phyloP scores from a whole-genome alignment of 371 early-diverging fungal species.

The Apophysomyces variabilis region DNA sequence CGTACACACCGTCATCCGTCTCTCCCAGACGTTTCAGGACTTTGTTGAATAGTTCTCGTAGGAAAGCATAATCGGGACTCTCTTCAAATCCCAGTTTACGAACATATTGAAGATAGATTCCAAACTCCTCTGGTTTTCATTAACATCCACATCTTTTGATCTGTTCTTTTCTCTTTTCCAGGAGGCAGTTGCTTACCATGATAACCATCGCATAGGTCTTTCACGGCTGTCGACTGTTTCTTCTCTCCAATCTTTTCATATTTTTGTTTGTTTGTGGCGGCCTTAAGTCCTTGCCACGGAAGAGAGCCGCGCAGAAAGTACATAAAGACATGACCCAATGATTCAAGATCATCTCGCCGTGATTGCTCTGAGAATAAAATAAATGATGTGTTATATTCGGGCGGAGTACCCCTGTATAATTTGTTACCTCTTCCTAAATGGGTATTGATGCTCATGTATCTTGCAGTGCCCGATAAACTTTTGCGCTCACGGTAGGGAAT shows the following conservation, averaged over 20 bases:
- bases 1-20: conserved; percentile 84
- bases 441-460: conserved; percentile 93
- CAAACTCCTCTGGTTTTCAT: conserved; percentile 72
- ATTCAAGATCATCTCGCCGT: conserved; percentile 93
- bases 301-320: conserved; percentile 89
- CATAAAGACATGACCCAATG: conserved; percentile 91
- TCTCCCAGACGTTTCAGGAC: conserved; percentile 72
- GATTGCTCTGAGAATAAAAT: conserved; percentile 70
- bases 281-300: conserved; percentile 95
- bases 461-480: conserved; percentile 88
- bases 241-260: conserved; percentile 91
- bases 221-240: conserved; percentile 78
- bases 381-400: conserved; percentile 5
- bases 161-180: conserved; percentile 26
- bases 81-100: conserved; percentile 91
- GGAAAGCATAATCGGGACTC: conserved; percentile 88
- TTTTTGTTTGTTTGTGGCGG: conserved; percentile 90
- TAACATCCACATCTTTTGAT: conserved; percentile 52
- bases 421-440: conserved; percentile 71
- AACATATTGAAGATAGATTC: conserved; percentile 84
- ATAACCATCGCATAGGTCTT: conserved; percentile 77
- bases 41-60: conserved; percentile 82
- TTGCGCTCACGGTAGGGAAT: conserved; percentile 84
- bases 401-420: conserved; percentile 7
- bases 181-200: conserved; percentile 50